A percentile compares a stretch with the other conserved stretches of the same genome.
Evolutionary conservation across 805 yeast species (phyloP).

Genomic region (Candida quercuum): DNA sequence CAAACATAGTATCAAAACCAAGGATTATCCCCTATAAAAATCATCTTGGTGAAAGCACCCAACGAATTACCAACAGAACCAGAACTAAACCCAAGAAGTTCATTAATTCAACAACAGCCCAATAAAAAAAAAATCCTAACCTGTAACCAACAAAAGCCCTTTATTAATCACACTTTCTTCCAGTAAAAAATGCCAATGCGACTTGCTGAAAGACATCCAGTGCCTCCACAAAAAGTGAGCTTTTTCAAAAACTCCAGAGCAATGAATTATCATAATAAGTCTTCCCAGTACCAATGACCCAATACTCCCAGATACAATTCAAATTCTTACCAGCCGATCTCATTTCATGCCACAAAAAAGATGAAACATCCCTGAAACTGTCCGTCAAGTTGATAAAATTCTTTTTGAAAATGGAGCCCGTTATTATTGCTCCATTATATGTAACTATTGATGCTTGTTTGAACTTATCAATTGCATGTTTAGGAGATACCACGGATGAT

Average conservation of each 20-base stretch:
- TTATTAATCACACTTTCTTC: no score
- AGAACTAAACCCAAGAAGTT: background rate
- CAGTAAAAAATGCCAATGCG: no score
- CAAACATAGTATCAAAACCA: no score
- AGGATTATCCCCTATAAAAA: no score
- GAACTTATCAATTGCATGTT: background rate
- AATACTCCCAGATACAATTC: constrained; percentile 7
- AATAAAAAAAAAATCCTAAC: no score
- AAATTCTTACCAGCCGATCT: background rate
- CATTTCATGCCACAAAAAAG: constrained; percentile 8
- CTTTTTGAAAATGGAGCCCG: constrained; percentile 1
- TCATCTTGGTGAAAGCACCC: no score
- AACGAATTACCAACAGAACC: no score
- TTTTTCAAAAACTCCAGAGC: constrained; percentile 13
- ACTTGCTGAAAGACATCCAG: no score
- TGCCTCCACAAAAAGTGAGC: no score
- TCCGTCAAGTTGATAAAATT: constrained; percentile 1
- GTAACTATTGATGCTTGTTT: constrained; percentile 1
- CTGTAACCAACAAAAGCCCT: no score
- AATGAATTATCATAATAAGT: constrained; percentile 6
- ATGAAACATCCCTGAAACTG: constrained; percentile 5
- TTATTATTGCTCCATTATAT: background rate
- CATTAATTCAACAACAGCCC: no score
- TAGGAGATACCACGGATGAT: constrained; percentile 2
- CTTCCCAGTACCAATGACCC: constrained; percentile 3